A percentile compares a stretch with the other conserved stretches of the same genome.
These are phyloP conservation scores for Mycogone perniciosa DNA, from an alignment of 2,329 filamentous ascomycete genomes.

Conservation along the genomic window DNA sequence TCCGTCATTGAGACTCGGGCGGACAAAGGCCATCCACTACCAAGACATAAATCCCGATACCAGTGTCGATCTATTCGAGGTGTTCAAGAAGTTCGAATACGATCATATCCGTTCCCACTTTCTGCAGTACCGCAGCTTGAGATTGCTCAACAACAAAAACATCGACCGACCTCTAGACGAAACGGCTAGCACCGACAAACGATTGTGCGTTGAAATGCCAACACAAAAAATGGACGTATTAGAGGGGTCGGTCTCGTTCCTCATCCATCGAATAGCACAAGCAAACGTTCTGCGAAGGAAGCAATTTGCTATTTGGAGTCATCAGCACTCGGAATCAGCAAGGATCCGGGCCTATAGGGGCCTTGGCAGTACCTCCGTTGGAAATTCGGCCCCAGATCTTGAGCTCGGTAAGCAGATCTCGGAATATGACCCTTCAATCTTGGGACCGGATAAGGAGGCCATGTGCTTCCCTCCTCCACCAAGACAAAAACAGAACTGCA, in stretches of 20 bases:
- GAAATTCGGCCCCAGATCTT: background rate
- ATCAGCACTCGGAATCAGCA: background rate
- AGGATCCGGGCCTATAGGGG: background rate
- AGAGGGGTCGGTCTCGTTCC: background rate
- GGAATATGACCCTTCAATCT: background rate
- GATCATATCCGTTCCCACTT: too few species aligned
- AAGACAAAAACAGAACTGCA: background rate
- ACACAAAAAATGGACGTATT: background rate
- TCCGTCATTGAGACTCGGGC: too few species aligned
- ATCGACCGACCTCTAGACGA: too few species aligned
- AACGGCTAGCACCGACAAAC: too few species aligned
- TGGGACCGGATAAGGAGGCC: background rate
- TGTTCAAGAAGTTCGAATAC: too few species aligned
- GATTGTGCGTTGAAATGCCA: background rate
- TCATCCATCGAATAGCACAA: background rate
- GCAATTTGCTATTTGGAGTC: background rate
- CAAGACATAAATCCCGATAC: too few species aligned
- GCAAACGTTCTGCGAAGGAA: background rate
- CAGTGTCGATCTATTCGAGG: too few species aligned
- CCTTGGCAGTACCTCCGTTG: background rate
- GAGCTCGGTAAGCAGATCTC: background rate
- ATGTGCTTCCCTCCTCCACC: background rate
- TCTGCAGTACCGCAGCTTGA: too few species aligned
- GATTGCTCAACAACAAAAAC: too few species aligned
- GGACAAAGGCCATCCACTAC: too few species aligned